These are phyloP conservation scores for Orychophragmus violaceus DNA, from an alignment of 345 rosid genomes.

Conservation along the genomic window DNA sequence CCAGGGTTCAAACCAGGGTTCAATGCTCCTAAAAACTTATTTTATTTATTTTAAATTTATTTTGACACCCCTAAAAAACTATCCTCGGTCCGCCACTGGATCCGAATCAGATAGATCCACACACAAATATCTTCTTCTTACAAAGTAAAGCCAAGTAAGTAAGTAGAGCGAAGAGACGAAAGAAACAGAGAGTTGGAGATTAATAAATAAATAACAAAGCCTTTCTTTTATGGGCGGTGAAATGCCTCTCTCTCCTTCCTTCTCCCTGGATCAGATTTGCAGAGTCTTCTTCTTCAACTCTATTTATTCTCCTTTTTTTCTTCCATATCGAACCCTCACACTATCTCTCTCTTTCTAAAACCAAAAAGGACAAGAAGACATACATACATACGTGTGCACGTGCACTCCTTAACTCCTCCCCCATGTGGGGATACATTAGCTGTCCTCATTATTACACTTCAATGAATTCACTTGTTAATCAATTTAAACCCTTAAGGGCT, in stretches of 20 bases:
- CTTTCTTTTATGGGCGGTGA: too few species aligned
- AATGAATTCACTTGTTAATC: background rate
- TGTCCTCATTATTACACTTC: background rate
- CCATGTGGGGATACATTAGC: background rate
- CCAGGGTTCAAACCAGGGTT: too few species aligned
- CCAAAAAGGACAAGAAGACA: background rate
- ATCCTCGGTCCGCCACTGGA: too few species aligned
- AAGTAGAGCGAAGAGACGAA: background rate
- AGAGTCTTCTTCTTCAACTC: background rate
- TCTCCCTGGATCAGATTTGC: slow-evolving; percentile 2
- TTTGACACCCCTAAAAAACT: too few species aligned
- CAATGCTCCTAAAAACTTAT: too few species aligned
- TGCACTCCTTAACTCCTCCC: background rate
- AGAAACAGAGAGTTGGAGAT: too few species aligned
- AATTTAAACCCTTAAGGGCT: background rate
- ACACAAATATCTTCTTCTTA: background rate
- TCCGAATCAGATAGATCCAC: slow-evolving; percentile 4
- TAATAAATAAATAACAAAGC: too few species aligned
- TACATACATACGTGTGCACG: slow-evolving; percentile 21
- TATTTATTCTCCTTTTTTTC: background rate
- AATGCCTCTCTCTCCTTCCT: background rate
- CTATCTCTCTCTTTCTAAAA: background rate
- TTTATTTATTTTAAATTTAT: too few species aligned
- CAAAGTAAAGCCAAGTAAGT: background rate
- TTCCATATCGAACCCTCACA: background rate